Percentiles rank a stretch among this genome's conserved stretches.
Conservation (phyloP, 116 monocot genomes). For the Thalassia testudinum region DNA sequence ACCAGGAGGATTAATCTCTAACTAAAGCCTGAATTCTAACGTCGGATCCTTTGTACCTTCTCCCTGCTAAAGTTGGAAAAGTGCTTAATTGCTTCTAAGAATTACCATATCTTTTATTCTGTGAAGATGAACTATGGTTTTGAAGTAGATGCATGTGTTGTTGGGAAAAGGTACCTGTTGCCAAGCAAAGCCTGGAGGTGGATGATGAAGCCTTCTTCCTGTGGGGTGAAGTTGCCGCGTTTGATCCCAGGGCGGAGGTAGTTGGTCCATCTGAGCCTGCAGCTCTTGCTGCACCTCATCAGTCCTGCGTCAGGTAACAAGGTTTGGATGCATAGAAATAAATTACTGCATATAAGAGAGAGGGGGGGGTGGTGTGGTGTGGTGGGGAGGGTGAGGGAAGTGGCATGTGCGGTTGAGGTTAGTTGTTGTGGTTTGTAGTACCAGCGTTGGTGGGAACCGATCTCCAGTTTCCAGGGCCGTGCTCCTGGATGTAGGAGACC, state of each 20-base stretch:
- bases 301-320: constrained; percentile 43
- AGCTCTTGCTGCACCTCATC: constrained; percentile 87
- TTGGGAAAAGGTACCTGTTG: constrained; percentile 30
- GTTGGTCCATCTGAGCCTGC: constrained; percentile 80
- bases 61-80: too few species aligned
- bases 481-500: constrained; percentile 57
- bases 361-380: background rate
- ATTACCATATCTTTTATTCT: too few species aligned
- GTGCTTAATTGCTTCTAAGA: too few species aligned
- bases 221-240: constrained; percentile 65
- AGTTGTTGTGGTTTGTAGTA: background rate
- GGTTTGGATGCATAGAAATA: background rate
- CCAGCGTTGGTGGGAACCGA: constrained; percentile 60
- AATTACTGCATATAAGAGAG: background rate
- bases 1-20: too few species aligned
- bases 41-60: too few species aligned
- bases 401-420: background rate
- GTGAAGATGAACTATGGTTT: too few species aligned
- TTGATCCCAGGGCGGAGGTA: constrained; percentile 84
- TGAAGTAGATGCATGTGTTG: too few species aligned
- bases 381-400: background rate
- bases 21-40: too few species aligned
- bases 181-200: constrained; percentile 83
- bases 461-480: constrained; percentile 76
- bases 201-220: constrained; percentile 80